Conservation (phyloP, 2,329 filamentous ascomycete species). For the Neofusicoccum umdonicola region DNA sequence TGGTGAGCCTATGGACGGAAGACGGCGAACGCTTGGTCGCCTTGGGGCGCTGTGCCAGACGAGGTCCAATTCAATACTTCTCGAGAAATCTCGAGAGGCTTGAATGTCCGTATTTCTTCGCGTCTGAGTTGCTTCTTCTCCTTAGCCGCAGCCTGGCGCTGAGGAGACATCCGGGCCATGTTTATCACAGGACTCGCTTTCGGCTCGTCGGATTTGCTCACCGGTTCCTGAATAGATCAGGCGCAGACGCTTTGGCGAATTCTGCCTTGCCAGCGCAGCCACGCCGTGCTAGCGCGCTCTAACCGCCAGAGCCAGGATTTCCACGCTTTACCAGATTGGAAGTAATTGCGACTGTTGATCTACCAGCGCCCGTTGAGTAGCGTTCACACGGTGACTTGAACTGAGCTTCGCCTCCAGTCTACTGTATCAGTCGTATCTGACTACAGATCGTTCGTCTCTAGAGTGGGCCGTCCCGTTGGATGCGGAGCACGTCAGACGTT, state of each 20-base stretch:
- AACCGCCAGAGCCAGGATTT: background rate
- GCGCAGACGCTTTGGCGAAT: background rate
- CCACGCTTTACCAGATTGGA: conserved; percentile 1
- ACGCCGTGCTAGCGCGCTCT: conserved; percentile 3
- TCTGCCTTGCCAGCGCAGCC: conserved; percentile 12
- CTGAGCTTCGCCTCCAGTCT: background rate
- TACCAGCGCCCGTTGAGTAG: background rate
- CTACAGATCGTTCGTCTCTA: background rate
- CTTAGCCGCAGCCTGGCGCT: background rate
- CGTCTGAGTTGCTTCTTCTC: background rate
- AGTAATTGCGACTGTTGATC: background rate
- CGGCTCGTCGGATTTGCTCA: background rate
- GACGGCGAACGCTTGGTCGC: background rate
- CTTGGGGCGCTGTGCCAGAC: background rate
- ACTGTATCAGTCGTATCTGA: background rate
- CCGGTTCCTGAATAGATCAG: background rate
- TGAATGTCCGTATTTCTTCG: too few relatives aligned
- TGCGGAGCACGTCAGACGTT: background rate
- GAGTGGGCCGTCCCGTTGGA: background rate
- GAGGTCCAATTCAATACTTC: too few relatives aligned
- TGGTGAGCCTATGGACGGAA: too few relatives aligned
- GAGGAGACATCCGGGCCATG: background rate
- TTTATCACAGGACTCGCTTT: background rate
- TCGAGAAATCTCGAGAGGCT: too few relatives aligned
- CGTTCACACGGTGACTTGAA: background rate